phyloP scores from a whole-genome alignment of 1,284 basidiomycete genomes.

The Malassezia vespertilionis region DNA sequence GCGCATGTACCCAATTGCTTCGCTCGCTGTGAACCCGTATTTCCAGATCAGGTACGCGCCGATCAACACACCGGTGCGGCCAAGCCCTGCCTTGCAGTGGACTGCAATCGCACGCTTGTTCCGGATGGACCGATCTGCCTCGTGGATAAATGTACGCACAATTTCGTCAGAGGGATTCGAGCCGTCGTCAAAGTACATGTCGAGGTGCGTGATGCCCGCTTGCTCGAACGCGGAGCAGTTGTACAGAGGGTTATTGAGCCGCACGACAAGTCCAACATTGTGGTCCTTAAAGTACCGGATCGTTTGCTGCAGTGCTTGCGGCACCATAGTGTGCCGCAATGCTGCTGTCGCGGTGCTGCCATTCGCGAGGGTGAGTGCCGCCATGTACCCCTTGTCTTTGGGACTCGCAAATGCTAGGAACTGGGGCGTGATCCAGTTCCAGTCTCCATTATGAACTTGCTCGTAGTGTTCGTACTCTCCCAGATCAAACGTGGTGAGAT shows the following conservation, averaged over 20 bases:
- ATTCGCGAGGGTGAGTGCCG: constrained; percentile 39
- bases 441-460: constrained; percentile 59
- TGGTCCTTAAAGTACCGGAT: constrained; percentile 80
- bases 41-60: constrained; percentile 93
- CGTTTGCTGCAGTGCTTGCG: constrained; percentile 50
- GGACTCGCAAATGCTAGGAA: constrained; percentile 85
- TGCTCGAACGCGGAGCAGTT: constrained; percentile 73
- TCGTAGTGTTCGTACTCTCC: constrained; percentile 84
- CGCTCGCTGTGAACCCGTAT: constrained; percentile 94
- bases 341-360: constrained; percentile 23
- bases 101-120: constrained; percentile 67
- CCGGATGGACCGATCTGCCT: constrained; percentile 67
- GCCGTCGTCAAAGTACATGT: constrained; percentile 92
- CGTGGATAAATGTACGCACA: constrained; percentile 73
- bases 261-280: constrained; percentile 79
- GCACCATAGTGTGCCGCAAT: constrained; percentile 15
- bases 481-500: constrained; percentile 71
- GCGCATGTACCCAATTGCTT: constrained; percentile 96
- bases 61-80: constrained; percentile 84
- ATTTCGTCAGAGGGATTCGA: constrained; percentile 92
- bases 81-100: constrained; percentile 85
- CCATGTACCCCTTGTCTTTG: constrained; percentile 40
- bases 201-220: constrained; percentile 69
- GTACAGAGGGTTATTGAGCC: constrained; percentile 89
- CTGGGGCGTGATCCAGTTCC: constrained; percentile 70